Conservation (phyloP, 768 basidiomycete genomes). For the Hygrophoropsis aurantiaca region DNA sequence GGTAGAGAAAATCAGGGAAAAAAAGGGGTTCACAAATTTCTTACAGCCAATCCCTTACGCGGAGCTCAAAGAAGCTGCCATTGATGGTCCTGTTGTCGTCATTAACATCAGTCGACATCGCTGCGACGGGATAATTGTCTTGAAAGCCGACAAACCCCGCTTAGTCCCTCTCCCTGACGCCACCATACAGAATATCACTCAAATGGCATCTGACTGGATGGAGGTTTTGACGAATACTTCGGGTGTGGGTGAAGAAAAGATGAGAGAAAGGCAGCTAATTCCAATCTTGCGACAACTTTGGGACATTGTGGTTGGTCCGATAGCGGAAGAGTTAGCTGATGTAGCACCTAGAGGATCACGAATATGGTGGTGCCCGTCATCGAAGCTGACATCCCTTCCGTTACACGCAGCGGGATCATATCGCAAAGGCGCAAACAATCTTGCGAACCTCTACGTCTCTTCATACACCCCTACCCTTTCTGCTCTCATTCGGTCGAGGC, state of each 20-base stretch:
- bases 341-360: slow-evolving; percentile 20
- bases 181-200: neutral
- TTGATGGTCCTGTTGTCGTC: slow-evolving; percentile 22
- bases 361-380: slow-evolving; percentile 36
- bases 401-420: too few species aligned
- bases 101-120: slow-evolving; percentile 15
- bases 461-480: too few species aligned
- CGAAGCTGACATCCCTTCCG: slow-evolving; percentile 25
- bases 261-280: neutral
- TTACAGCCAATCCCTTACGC: slow-evolving; percentile 14
- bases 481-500: slow-evolving; percentile 26
- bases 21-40: slow-evolving; percentile 21
- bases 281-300: slow-evolving; percentile 12
- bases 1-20: slow-evolving; percentile 14
- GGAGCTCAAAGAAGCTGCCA: slow-evolving; percentile 13
- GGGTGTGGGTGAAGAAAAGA: neutral
- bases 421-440: too few species aligned
- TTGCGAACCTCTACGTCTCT: too few species aligned
- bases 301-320: slow-evolving; percentile 17
- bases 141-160: slow-evolving; percentile 7
- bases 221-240: neutral
- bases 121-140: slow-evolving; percentile 14
- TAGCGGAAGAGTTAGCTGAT: slow-evolving; percentile 13
- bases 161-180: slow-evolving; percentile 11
- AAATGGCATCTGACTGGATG: neutral